Conservation (phyloP, 352 stramenopile species). For the Phytophthora pistaciae region DNA sequence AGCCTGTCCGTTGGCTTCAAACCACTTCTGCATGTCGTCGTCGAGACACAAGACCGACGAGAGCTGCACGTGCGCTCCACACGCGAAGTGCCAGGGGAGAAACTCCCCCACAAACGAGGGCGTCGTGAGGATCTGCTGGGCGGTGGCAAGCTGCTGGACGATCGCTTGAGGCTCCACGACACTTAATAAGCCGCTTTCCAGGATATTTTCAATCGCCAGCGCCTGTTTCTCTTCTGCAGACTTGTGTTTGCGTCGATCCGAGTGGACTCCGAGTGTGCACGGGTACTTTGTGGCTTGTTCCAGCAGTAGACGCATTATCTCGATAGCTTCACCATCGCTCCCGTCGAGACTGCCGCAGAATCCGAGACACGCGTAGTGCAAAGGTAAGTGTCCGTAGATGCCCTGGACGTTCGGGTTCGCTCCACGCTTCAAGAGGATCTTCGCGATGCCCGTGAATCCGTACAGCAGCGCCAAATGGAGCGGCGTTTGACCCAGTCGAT, state of each 20-base stretch:
- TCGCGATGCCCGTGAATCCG: conserved; percentile 51
- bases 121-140: conserved; percentile 42
- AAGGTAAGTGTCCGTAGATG: conserved; percentile 55
- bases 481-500: conserved; percentile 66
- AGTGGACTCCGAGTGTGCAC: conserved; percentile 40
- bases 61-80: conserved; percentile 57
- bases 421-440: conserved; percentile 51
- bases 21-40: conserved; percentile 50
- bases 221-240: conserved; percentile 51
- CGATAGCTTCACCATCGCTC: conserved; percentile 30
- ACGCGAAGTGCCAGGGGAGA: conserved; percentile 72
- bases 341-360: conserved; percentile 47
- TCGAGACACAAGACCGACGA: conserved; percentile 50
- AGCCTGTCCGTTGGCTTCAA: conserved; percentile 49
- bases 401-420: conserved; percentile 74
- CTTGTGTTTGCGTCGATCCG: conserved; percentile 72
- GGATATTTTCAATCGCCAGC: conserved; percentile 63
- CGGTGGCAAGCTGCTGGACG: conserved; percentile 39
- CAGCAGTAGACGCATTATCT: conserved; percentile 49
- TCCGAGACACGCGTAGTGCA: conserved; percentile 79
- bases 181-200: conserved; percentile 52
- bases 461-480: conserved; percentile 77
- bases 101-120: conserved; percentile 43
- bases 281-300: conserved; percentile 29
- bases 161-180: conserved; percentile 48